A percentile compares a stretch with the other conserved stretches of the same genome.
phyloP scores from a whole-genome alignment of 2,329 filamentous ascomycete genomes.

The Fusarium sp. region DNA sequence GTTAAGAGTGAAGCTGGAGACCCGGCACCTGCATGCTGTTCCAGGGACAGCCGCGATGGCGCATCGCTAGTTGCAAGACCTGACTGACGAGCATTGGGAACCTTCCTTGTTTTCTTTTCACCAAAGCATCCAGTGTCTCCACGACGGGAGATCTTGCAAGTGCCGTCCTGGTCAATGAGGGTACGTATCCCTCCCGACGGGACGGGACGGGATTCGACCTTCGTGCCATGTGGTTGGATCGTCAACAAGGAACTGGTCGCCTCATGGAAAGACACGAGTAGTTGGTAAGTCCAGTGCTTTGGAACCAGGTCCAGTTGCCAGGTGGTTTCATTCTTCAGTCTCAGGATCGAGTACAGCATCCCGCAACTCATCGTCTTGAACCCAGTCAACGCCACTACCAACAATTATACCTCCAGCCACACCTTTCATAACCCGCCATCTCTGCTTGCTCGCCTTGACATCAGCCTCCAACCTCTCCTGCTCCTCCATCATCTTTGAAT shows the following conservation, averaged over 20 bases:
- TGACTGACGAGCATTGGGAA: neutral
- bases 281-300: conserved; percentile 1
- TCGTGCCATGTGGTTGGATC: neutral
- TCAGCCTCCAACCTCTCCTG: conserved; percentile 69
- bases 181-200: conserved; percentile 35
- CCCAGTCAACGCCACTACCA: conserved; percentile 87
- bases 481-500: conserved; percentile 65
- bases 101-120: neutral
- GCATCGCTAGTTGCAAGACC: conserved; percentile 35
- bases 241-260: neutral
- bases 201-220: conserved; percentile 20
- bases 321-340: conserved; percentile 52
- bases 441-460: conserved; percentile 71
- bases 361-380: conserved; percentile 72
- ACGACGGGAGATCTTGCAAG: conserved; percentile 17
- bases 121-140: conserved; percentile 7
- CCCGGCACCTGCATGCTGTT: conserved; percentile 41
- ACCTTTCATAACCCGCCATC: conserved; percentile 81
- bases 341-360: conserved; percentile 79
- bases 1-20: conserved; percentile 25
- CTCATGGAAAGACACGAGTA: neutral
- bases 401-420: conserved; percentile 82
- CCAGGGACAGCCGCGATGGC: conserved; percentile 27
- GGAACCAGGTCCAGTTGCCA: neutral
- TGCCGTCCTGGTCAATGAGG: neutral